These are phyloP conservation scores for Metschnikowia koreensis DNA, from an alignment of 805 yeast species.

Conservation along the genomic window DNA sequence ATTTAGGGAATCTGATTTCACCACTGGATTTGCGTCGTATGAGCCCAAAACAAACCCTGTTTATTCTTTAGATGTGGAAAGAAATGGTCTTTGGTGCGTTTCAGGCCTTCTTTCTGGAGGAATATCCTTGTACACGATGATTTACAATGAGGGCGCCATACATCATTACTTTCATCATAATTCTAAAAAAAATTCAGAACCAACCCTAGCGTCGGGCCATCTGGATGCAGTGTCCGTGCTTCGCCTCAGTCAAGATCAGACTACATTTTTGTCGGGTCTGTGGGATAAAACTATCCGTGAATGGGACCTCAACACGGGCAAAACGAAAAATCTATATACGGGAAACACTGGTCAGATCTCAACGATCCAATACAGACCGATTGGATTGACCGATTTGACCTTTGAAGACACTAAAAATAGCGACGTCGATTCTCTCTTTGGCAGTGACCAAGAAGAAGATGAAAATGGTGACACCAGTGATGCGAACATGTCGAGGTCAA, in stretches of 20 bases:
- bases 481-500: constrained; percentile 6
- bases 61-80: constrained; percentile 79
- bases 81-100: constrained; percentile 78
- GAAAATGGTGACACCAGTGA: constrained; percentile 12
- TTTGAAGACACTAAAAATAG: constrained; percentile 26
- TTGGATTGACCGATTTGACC: constrained; percentile 45
- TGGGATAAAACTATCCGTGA: constrained; percentile 83
- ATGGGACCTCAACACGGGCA: constrained; percentile 87
- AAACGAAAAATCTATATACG: constrained; percentile 43
- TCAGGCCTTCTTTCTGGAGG: constrained; percentile 86
- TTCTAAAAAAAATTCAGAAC: constrained; percentile 27
- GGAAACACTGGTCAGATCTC: constrained; percentile 79
- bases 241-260: constrained; percentile 59
- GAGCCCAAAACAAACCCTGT: constrained; percentile 79
- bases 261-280: constrained; percentile 70
- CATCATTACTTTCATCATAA: constrained; percentile 64
- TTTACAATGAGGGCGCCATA: constrained; percentile 78
- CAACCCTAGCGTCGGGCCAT: constrained; percentile 45
- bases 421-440: constrained; percentile 49
- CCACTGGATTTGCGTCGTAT: constrained; percentile 39
- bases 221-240: constrained; percentile 72
- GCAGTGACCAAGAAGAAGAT: constrained; percentile 39
- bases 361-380: constrained; percentile 67
- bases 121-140: constrained; percentile 74
- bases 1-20: constrained; percentile 34